phyloP scores from a whole-genome alignment of 2,329 filamentous ascomycete species.

The Lachnum nothofagi region DNA sequence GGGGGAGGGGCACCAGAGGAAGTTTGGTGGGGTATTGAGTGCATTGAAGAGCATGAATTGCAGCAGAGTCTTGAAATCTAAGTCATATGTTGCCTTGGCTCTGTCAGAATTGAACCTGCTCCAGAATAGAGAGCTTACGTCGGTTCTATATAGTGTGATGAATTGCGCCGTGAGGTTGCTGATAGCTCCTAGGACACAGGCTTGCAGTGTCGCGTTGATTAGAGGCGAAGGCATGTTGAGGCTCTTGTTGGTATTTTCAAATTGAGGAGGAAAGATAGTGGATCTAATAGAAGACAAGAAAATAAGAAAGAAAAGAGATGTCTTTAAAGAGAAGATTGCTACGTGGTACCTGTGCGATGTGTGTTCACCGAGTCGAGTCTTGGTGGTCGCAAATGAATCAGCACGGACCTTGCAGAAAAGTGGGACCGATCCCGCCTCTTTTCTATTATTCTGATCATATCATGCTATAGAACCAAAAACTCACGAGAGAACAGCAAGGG shows the following conservation, averaged over 20 bases:
- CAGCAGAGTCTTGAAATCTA: conserved; percentile 64
- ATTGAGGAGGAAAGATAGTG: background rate
- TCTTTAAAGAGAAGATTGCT: background rate
- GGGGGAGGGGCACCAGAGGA: conserved; percentile 59
- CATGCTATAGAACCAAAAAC: no score
- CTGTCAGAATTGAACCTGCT: conserved; percentile 5
- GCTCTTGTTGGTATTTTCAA: background rate
- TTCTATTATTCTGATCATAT: no score
- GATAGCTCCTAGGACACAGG: conserved; percentile 57
- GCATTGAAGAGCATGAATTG: conserved; percentile 73
- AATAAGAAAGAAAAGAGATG: background rate
- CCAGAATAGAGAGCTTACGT: conserved; percentile 40
- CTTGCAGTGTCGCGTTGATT: conserved; percentile 58
- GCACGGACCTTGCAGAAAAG: no score
- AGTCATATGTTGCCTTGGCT: conserved; percentile 49
- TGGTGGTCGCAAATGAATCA: no score
- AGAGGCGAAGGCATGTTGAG: conserved; percentile 43
- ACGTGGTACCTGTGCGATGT: no score
- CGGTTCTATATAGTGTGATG: conserved; percentile 56
- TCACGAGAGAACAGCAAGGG: no score
- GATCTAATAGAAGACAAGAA: background rate
- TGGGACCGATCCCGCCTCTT: no score
- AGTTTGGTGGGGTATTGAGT: conserved; percentile 75
- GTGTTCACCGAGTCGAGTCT: no score
- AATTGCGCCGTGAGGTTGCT: conserved; percentile 71